These are phyloP conservation scores for Camillea tinctor DNA, from an alignment of 2,329 filamentous ascomycete genomes.

Conservation along the genomic window DNA sequence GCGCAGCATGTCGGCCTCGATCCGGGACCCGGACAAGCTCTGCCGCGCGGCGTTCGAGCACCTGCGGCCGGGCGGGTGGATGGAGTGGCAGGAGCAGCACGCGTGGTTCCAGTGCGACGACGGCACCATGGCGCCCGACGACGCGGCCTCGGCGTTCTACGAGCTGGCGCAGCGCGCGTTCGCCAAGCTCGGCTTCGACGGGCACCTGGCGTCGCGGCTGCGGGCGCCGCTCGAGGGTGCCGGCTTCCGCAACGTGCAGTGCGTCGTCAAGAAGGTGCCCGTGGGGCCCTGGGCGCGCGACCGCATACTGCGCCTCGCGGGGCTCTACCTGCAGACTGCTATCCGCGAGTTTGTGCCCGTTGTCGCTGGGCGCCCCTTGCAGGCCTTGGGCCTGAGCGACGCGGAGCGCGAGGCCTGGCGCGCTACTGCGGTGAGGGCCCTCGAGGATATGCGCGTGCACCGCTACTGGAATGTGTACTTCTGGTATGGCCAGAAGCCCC, in stretches of 20 bases:
- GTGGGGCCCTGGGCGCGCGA: constrained; percentile 46
- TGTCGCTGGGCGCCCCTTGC: constrained; percentile 8
- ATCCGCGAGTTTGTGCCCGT: constrained; percentile 18
- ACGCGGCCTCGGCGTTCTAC: constrained; percentile 36
- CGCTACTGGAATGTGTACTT: constrained; percentile 22
- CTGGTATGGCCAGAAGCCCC: constrained; percentile 20
- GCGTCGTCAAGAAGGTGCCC: constrained; percentile 44
- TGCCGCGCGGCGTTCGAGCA: constrained; percentile 40
- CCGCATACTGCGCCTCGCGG: constrained; percentile 40
- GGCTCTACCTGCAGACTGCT: constrained; percentile 28
- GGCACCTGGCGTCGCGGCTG: constrained; percentile 36
- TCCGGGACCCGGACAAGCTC: constrained; percentile 51
- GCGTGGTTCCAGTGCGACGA: constrained; percentile 41
- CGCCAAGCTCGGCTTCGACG: constrained; percentile 39
- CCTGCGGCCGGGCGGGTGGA: constrained; percentile 48
- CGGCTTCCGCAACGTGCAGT: constrained; percentile 42
- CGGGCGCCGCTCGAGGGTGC: constrained; percentile 29
- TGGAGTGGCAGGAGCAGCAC: constrained; percentile 50
- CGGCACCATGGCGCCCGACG: constrained; percentile 41
- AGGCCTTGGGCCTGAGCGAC: constrained; percentile 12
- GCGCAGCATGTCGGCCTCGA: constrained; percentile 46
- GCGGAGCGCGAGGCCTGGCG: constrained; percentile 19
- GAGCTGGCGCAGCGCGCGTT: constrained; percentile 27
- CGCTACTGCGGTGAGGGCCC: constrained; percentile 6
- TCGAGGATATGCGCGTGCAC: constrained; percentile 12